phyloP scores from a whole-genome alignment of 73 alveolate species.

The Halteria grandinella region DNA sequence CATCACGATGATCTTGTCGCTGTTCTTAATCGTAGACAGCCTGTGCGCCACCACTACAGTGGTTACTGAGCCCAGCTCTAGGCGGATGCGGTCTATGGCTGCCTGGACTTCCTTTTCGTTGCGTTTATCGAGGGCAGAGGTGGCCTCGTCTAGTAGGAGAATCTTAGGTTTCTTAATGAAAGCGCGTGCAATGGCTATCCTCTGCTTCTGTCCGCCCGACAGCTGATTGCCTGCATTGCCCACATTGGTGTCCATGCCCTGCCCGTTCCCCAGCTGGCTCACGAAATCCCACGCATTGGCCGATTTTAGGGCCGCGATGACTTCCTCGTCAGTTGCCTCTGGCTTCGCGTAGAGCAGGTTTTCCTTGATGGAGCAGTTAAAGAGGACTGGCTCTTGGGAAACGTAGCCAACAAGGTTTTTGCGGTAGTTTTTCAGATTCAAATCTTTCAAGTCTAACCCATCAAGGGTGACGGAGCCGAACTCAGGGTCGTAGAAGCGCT shows the following conservation, averaged over 20 bases:
- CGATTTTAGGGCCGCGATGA: constrained; percentile 77
- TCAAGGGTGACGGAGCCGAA: constrained; percentile 79
- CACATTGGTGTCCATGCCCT: constrained; percentile 73
- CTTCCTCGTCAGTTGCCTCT: constrained; percentile 83
- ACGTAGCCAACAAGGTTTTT: constrained; percentile 82
- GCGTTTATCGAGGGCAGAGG: constrained; percentile 84
- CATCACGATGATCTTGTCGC: constrained; percentile 88
- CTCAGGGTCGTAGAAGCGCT: constrained; percentile 86
- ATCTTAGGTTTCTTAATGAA: constrained; percentile 79
- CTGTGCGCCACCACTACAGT: constrained; percentile 89
- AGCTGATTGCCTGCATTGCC: constrained; percentile 84
- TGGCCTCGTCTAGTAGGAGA: constrained; percentile 85
- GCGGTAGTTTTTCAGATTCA: constrained; percentile 71
- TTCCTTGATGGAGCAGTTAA: constrained; percentile 82
- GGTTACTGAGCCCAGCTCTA: constrained; percentile 39
- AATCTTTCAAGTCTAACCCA: constrained; percentile 74
- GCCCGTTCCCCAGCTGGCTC: constrained; percentile 7
- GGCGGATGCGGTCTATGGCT: constrained; percentile 66
- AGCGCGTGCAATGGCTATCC: constrained; percentile 94
- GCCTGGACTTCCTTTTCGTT: constrained; percentile 76
- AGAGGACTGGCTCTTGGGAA: constrained; percentile 94
- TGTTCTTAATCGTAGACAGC: constrained; percentile 86
- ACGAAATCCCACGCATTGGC: constrained; percentile 86
- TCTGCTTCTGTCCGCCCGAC: constrained; percentile 90
- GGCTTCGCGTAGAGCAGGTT: constrained; percentile 80